Base-by-base conservation (phyloP, 163 green algal genomes). In the Scenedesmus sp. region DNA sequence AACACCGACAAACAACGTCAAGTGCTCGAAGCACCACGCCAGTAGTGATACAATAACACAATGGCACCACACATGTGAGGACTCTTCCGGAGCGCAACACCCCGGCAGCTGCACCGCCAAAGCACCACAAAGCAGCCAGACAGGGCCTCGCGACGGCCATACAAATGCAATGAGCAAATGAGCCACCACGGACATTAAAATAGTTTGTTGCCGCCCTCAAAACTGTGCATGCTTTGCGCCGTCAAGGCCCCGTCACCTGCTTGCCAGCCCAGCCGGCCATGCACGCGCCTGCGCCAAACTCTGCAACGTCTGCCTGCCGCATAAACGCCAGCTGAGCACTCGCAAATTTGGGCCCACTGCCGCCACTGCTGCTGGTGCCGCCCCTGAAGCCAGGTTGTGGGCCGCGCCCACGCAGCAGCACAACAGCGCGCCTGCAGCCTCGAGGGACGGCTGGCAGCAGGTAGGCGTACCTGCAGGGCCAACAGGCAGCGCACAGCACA, bases 351-450 rank as follows among this genome's bases (percentile, higher is more conserved):
- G 81, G 73, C 20, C 92, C 92, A 51, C 56, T 22, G 33, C 70
- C 40, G n/a, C 16, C 49, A 0, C 30, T 42, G 49, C 33, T 46
- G 86, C 80, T 1, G 80, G 24, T 44, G 20, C 26, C 4, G 56
- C 49, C 20, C 40, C 22, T n/a, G 22, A 40, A 10, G 18, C 59
- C 9, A 73, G 33, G 33, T 40, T 53, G 53, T 16, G 37, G 59
- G 30, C 91, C 26, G 9, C 88, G 80, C n/a, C 92, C 89, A 26
- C 89, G 84, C 81, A 93, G 89, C 18, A 93, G 86, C 30, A 94
- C 89, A 2, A 94, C 76, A 46, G 90, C 92, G 4, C 92, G 86
- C 30, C 92, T 33, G 73, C 76, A 92, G 68, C 92, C 92, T 18
- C 26, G 73, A 22, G 92, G 90, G 53, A 88, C 89, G 40, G 59